A percentile compares a stretch with the other conserved stretches of the same genome.
Conservation (phyloP, 768 basidiomycete species). For the Kwoniella mangroviensis region DNA sequence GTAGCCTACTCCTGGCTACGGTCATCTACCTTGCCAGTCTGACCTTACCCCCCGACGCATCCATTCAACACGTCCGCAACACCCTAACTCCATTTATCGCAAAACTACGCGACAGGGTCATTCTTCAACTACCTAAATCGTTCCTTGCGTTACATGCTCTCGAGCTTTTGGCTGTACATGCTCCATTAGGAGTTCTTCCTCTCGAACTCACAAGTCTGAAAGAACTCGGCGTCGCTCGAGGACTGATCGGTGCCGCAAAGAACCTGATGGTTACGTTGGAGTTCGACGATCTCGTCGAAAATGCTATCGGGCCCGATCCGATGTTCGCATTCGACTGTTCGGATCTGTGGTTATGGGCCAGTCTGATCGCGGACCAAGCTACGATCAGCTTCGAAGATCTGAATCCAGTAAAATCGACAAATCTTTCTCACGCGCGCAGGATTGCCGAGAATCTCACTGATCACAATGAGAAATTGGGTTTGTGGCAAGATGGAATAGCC, state of each 20-base stretch:
- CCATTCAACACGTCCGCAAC: conserved; percentile 15
- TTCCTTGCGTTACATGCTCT: conserved; percentile 37
- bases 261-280: conserved; percentile 17
- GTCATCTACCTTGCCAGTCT: conserved; percentile 43
- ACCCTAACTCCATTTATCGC: conserved; percentile 28
- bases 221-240: conserved; percentile 38
- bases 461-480: conserved; percentile 13
- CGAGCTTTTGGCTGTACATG: conserved; percentile 39
- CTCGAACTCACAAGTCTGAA: conserved; percentile 25
- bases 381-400: conserved; percentile 36
- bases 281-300: conserved; percentile 24
- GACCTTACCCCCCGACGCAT: conserved; percentile 22
- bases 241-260: conserved; percentile 11
- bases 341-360: conserved; percentile 35
- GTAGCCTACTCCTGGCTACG: conserved; percentile 23
- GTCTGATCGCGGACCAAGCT: conserved; percentile 30
- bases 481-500: conserved; percentile 29
- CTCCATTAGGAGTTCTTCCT: conserved; percentile 42
- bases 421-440: conserved; percentile 23
- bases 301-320: conserved; percentile 5
- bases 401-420: conserved; percentile 11
- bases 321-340: conserved; percentile 20
- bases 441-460: conserved; percentile 28
- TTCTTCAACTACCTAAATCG: conserved; percentile 28
- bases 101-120: conserved; percentile 24